These are phyloP conservation scores for Amylocarpus encephaloides DNA, from an alignment of 2,329 filamentous ascomycete species.

Conservation along the genomic window DNA sequence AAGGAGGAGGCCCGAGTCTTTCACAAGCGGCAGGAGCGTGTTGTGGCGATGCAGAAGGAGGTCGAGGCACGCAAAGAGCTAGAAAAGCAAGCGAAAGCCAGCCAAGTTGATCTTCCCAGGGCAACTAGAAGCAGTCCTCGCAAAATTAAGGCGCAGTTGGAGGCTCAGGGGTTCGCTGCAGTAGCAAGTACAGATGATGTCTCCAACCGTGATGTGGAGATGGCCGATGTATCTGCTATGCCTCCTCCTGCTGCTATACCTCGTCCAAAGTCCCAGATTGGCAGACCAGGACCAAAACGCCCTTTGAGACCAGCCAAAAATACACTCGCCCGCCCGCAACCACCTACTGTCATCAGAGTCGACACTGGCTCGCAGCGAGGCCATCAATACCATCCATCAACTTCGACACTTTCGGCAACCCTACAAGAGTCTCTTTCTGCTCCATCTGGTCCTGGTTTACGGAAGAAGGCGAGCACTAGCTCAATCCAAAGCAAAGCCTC, in stretches of 20 bases:
- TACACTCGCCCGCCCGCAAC: constrained; percentile 50
- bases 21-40: constrained; percentile 50
- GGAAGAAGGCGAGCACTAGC: constrained; percentile 57
- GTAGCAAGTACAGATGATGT: constrained; percentile 31
- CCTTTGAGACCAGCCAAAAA: constrained; percentile 60
- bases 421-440: constrained; percentile 49
- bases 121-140: constrained; percentile 46
- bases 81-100: constrained; percentile 36
- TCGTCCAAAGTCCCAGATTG: constrained; percentile 42
- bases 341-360: constrained; percentile 66
- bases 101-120: constrained; percentile 35
- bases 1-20: constrained; percentile 59
- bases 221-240: constrained; percentile 51
- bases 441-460: constrained; percentile 35
- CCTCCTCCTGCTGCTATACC: constrained; percentile 57
- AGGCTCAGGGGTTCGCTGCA: constrained; percentile 29
- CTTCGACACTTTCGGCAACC: constrained; percentile 49
- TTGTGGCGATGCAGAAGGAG: constrained; percentile 48
- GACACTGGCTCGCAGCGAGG: constrained; percentile 61
- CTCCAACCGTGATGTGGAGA: constrained; percentile 44
- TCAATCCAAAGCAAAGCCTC: constrained; percentile 34
- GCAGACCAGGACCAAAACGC: constrained; percentile 48
- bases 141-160: constrained; percentile 37
- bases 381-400: constrained; percentile 55
- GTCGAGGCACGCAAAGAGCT: constrained; percentile 48